Evolutionary conservation across 192 early-diverging fungal genomes (phyloP).

Genomic region (Endogone sp.): DNA sequence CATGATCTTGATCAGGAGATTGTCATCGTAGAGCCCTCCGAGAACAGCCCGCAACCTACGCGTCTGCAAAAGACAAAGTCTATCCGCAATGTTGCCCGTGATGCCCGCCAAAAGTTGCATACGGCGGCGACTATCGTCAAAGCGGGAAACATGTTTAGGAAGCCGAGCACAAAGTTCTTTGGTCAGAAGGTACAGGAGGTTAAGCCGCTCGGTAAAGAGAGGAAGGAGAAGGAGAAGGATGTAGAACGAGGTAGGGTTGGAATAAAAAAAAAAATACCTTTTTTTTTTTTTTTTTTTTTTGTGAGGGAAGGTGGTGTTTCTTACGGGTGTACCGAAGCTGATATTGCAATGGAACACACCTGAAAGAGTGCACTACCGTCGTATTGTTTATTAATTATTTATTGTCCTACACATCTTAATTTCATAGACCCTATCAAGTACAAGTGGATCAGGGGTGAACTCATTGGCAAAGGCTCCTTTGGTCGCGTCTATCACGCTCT

Average conservation of each 20-base stretch:
- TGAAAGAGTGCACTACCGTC: conserved; percentile 17
- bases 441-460: conserved; percentile 74
- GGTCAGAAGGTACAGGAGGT: conserved; percentile 41
- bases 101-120: conserved; percentile 29
- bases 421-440: conserved; percentile 17
- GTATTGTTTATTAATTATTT: too few species aligned
- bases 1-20: conserved; percentile 75
- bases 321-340: conserved; percentile 2
- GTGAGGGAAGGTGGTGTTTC: too few species aligned
- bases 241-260: not conserved
- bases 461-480: conserved; percentile 87
- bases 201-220: conserved; percentile 22
- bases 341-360: conserved; percentile 17
- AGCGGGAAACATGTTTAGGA: conserved; percentile 25
- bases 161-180: conserved; percentile 57
- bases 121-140: conserved; percentile 9
- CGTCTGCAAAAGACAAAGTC: conserved; percentile 39
- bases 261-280: not conserved
- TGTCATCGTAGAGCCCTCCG: conserved; percentile 18
- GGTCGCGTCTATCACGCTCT: conserved; percentile 79
- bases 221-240: too few species aligned
- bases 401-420: too few species aligned
- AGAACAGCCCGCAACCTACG: conserved; percentile 13
- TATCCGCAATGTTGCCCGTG: conserved; percentile 45
- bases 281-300: too few species aligned